A percentile compares a stretch with the other conserved stretches of the same genome.
phyloP scores from a whole-genome alignment of 495 filamentous ascomycete genomes.

The Hypoxylon perforatum region DNA sequence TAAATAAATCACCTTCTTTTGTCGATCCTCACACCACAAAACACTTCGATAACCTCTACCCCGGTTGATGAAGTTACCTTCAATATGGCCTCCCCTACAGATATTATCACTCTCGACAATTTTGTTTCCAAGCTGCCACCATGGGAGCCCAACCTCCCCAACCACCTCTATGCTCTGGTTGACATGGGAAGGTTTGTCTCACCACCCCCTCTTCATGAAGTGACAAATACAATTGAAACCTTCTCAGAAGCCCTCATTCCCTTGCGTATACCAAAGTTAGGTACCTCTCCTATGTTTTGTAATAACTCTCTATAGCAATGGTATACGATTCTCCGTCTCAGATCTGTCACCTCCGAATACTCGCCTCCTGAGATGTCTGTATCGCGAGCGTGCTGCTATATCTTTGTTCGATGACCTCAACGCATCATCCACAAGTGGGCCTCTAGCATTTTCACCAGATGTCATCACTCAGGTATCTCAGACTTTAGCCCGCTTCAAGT shows the following conservation, averaged over 20 bases:
- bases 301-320: slow-evolving; percentile 72
- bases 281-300: slow-evolving; percentile 18
- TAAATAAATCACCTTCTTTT: background rate
- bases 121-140: slow-evolving; percentile 58
- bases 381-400: slow-evolving; percentile 79
- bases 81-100: slow-evolving; percentile 41
- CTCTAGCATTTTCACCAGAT: slow-evolving; percentile 68
- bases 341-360: slow-evolving; percentile 75
- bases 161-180: slow-evolving; percentile 68
- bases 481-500: slow-evolving; percentile 75
- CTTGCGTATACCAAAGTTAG: background rate
- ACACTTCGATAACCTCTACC: background rate
- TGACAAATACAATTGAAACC: background rate
- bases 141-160: slow-evolving; percentile 54
- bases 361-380: slow-evolving; percentile 80
- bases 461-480: slow-evolving; percentile 72
- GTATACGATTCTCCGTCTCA: slow-evolving; percentile 92
- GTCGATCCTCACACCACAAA: background rate
- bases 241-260: slow-evolving; percentile 3
- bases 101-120: slow-evolving; percentile 64
- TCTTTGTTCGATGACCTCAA: slow-evolving; percentile 91
- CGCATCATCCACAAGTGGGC: slow-evolving; percentile 48
- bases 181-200: slow-evolving; percentile 77
- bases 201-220: slow-evolving; percentile 7
- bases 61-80: slow-evolving; percentile 8